Evolutionary conservation across 1,284 basidiomycete species (phyloP).

Genomic region (Hymenochaete sp.): DNA sequence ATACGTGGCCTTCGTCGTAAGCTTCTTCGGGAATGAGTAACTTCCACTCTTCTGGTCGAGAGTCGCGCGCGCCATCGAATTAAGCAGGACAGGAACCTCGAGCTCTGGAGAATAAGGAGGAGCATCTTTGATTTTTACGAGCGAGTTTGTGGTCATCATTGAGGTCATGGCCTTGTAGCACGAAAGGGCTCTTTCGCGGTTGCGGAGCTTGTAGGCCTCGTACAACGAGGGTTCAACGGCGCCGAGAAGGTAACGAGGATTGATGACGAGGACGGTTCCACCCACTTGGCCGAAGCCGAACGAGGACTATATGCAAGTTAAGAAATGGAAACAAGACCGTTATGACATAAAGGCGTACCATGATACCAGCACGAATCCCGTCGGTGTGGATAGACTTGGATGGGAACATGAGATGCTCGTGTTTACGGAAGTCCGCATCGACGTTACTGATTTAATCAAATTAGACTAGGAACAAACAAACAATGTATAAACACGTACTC

Average conservation of each 20-base stretch:
- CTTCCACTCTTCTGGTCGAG: conserved; percentile 78
- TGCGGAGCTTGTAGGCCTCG: conserved; percentile 65
- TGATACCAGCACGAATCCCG: conserved; percentile 82
- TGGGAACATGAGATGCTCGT: conserved; percentile 92
- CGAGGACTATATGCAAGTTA: conserved; percentile 54
- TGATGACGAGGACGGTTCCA: conserved; percentile 80
- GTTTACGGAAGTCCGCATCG: conserved; percentile 85
- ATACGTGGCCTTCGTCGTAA: conserved; percentile 43
- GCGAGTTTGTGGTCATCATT: conserved; percentile 87
- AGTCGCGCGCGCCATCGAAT: conserved; percentile 85
- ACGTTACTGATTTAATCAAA: conserved; percentile 59
- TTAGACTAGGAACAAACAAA: conserved; percentile 21
- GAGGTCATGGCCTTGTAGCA: conserved; percentile 92
- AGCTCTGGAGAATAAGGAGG: conserved; percentile 88
- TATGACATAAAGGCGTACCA: conserved; percentile 42
- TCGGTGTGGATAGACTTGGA: conserved; percentile 93
- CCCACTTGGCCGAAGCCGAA: conserved; percentile 99
- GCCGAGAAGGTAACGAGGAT: conserved; percentile 89
- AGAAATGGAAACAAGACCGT: conserved; percentile 20
- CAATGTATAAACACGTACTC: conserved; percentile 49
- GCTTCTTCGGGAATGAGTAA: conserved; percentile 68
- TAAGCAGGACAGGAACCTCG: conserved; percentile 84
- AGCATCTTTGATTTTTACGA: conserved; percentile 93
- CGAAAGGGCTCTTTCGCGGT: conserved; percentile 60
- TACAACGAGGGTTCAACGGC: conserved; percentile 70